Conservation (phyloP, 805 yeast species). For the Kuraishia piskuri region DNA sequence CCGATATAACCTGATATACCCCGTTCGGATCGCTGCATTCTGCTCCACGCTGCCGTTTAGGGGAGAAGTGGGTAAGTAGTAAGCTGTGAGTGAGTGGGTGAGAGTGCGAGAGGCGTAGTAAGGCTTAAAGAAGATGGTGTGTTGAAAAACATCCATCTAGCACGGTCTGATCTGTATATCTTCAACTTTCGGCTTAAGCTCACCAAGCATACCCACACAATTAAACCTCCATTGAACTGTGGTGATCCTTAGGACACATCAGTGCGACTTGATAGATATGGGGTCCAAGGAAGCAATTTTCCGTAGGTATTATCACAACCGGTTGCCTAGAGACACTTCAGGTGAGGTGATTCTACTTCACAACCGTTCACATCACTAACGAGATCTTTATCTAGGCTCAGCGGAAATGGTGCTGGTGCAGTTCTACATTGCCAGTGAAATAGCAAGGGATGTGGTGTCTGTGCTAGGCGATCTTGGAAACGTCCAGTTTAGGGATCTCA, state of each 20-base stretch:
- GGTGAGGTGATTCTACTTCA: too few species aligned
- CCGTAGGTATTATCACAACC: slow-evolving; percentile 29
- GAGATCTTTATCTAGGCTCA: slow-evolving; percentile 42
- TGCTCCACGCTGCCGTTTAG: background rate
- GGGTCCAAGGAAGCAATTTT: slow-evolving; percentile 26
- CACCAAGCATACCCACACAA: background rate
- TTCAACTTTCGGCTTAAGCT: too few species aligned
- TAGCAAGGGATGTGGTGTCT: slow-evolving; percentile 78
- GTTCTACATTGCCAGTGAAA: slow-evolving; percentile 84
- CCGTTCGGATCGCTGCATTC: background rate
- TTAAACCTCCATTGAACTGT: background rate
- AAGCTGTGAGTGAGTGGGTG: background rate
- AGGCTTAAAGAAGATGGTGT: too few species aligned
- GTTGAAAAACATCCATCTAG: too few species aligned
- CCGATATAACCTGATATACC: background rate
- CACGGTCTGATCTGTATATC: too few species aligned
- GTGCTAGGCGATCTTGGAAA: slow-evolving; percentile 80
- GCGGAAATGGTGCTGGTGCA: slow-evolving; percentile 97
- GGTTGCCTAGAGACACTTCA: too few species aligned
- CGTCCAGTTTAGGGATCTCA: slow-evolving; percentile 85
- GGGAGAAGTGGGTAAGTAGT: background rate
- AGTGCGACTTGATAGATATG: background rate
- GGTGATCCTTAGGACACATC: background rate
- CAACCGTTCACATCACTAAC: background rate
- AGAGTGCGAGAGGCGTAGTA: too few species aligned